A percentile compares a stretch with the other conserved stretches of the same genome.
Evolutionary conservation across 169 alveolate species (phyloP).

Genomic region (Cryptosporidium sp.): DNA sequence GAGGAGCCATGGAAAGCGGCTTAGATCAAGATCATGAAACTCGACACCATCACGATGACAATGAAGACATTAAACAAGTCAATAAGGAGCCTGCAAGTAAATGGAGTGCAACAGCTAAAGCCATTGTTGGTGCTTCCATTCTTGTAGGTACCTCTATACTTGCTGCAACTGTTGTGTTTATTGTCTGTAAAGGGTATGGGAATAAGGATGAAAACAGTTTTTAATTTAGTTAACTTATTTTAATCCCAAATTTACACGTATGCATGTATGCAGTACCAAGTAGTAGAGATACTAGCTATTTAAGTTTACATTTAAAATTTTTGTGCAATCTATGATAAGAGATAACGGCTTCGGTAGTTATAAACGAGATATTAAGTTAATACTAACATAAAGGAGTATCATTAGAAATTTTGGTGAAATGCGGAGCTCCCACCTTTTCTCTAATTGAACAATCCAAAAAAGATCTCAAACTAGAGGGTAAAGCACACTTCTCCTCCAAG

Average conservation of each 20-base stretch:
- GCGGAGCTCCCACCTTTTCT: constrained; percentile 8
- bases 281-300: background rate
- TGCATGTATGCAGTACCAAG: constrained; percentile 5
- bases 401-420: background rate
- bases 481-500: constrained; percentile 44
- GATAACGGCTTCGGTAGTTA: background rate
- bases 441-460: background rate
- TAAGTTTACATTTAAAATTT: constrained; percentile 14
- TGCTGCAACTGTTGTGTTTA: constrained; percentile 68
- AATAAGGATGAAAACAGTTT: constrained; percentile 24
- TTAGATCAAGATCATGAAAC: background rate
- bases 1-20: constrained; percentile 43
- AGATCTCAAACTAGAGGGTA: background rate
- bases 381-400: background rate
- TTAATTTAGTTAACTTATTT: background rate
- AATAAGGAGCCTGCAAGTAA: background rate
- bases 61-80: constrained; percentile 5
- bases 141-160: constrained; percentile 69
- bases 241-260: background rate
- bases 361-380: background rate
- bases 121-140: constrained; percentile 60
- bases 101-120: constrained; percentile 61
- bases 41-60: background rate
- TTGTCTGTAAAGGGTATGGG: constrained; percentile 59
- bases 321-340: background rate